Base-by-base conservation (phyloP, 2,329 filamentous ascomycete species). In the Trichoderma harzianum region DNA sequence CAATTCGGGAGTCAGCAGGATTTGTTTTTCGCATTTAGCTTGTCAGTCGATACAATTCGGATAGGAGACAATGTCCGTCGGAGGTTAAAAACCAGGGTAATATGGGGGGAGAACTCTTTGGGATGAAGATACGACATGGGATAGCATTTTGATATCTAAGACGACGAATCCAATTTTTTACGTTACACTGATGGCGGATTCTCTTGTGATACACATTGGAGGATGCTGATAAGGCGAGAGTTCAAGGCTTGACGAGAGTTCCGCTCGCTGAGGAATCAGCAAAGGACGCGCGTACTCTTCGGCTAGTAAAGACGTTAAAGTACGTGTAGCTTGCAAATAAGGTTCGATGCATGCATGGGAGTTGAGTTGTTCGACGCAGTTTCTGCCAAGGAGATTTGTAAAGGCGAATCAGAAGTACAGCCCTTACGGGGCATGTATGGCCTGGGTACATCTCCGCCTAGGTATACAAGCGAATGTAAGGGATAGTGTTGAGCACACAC, bases 141-240 rank as follows among this genome's bases (percentile, higher is more conserved):
- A 69, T 69, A 69, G 55, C 67, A 69, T 26, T 69, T 53, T 60
- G 62, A 67, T 60, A 61, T 71, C 53, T 66, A 26, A 71, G 69
- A 53, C 32, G 36, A 69, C 47, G 57, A 53, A 61, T 36, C 21
- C 36, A 24, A 30, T 60, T 18, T 28, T 58, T 67, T 21, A 39
- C 32, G 53, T 69, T 58, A 58, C 21, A 60, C 51, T 57, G 24
- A 39, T 7, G 32, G 5, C 16, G 26, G 39, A 39, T 39, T 39
- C 7, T 51, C 28, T 24, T 62, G 39, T 69, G 39, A 69, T 53
- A 26, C 65, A 18, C 14, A n/a, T 3, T 11, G 16, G 8, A 14
- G 1, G n/a, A n/a, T 21, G 47, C 30, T 36, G 47, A 66, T 51
- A 12, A 66, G 21, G 47, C 36, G 32, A 21, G 12, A 36, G 21